phyloP scores from a whole-genome alignment of 768 basidiomycete species.

The Tylopilus sp. region DNA sequence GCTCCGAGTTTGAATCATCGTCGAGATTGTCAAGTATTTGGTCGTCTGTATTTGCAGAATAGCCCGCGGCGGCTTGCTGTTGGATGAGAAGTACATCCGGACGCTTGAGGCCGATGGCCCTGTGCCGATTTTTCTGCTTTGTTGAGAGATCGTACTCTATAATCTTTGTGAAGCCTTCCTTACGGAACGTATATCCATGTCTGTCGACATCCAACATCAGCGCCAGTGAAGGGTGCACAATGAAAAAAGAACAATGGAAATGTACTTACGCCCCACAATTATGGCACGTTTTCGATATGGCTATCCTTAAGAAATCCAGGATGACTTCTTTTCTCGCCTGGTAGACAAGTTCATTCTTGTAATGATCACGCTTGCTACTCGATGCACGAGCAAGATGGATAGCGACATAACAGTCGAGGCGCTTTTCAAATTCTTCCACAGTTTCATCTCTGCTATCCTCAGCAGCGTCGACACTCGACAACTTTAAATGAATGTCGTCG shows the following conservation, averaged over 20 bases:
- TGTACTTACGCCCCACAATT: conserved; percentile 82
- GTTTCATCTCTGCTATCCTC: conserved; percentile 54
- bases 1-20: conserved; percentile 49
- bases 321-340: conserved; percentile 83
- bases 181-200: conserved; percentile 81
- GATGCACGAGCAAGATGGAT: conserved; percentile 43
- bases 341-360: conserved; percentile 87
- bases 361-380: conserved; percentile 68
- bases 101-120: conserved; percentile 53
- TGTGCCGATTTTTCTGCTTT: conserved; percentile 69
- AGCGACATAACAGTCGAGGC: conserved; percentile 65
- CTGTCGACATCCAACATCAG: conserved; percentile 45
- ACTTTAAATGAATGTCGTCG: conserved; percentile 58
- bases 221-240: conserved; percentile 4
- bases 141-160: conserved; percentile 86
- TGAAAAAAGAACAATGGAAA: background rate
- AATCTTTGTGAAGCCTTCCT: conserved; percentile 91
- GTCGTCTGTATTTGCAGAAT: conserved; percentile 24
- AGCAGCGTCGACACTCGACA: conserved; percentile 29
- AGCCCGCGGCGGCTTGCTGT: conserved; percentile 25
- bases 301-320: conserved; percentile 70
- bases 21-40: conserved; percentile 41
- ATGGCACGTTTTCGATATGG: conserved; percentile 70
- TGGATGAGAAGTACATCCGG: conserved; percentile 71
- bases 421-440: conserved; percentile 54